These are phyloP conservation scores for Neurospora terricola DNA, from an alignment of 495 filamentous ascomycete species.

Conservation along the genomic window DNA sequence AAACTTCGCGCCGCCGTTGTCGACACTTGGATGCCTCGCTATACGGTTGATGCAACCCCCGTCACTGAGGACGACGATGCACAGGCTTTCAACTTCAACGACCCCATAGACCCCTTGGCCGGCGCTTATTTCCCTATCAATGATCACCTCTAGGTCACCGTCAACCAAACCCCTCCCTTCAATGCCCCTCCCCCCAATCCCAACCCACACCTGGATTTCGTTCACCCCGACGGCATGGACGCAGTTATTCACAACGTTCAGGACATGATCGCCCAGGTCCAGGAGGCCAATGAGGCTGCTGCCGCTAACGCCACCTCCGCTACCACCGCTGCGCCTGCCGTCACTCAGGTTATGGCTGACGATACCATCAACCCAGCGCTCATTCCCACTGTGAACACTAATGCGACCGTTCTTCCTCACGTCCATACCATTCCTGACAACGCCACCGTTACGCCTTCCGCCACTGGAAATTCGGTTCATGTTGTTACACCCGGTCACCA, in stretches of 20 bases:
- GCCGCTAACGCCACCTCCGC: not conserved
- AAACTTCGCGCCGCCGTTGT: not conserved
- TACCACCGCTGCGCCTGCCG: not conserved
- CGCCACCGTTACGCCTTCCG: not conserved
- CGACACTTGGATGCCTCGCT: not conserved
- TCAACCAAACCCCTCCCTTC: not conserved
- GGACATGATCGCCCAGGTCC: not conserved
- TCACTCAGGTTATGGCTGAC: not conserved
- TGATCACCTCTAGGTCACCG: not conserved
- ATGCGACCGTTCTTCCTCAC: not conserved
- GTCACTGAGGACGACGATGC: not conserved
- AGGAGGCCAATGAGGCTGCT: not conserved
- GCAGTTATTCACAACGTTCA: not conserved
- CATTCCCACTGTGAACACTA: not conserved
- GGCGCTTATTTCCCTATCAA: not conserved
- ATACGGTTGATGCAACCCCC: not conserved
- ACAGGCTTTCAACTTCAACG: not conserved
- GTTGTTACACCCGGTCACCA: not conserved
- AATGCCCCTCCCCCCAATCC: not conserved
- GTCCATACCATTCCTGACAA: not conserved
- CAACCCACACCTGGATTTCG: not conserved
- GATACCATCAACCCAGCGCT: not conserved
- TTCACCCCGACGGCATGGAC: not conserved
- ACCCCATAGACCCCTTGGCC: not conserved
- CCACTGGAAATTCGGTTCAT: not conserved